Base-by-base conservation (phyloP, 768 basidiomycete genomes). In the Tricholoma terreum region DNA sequence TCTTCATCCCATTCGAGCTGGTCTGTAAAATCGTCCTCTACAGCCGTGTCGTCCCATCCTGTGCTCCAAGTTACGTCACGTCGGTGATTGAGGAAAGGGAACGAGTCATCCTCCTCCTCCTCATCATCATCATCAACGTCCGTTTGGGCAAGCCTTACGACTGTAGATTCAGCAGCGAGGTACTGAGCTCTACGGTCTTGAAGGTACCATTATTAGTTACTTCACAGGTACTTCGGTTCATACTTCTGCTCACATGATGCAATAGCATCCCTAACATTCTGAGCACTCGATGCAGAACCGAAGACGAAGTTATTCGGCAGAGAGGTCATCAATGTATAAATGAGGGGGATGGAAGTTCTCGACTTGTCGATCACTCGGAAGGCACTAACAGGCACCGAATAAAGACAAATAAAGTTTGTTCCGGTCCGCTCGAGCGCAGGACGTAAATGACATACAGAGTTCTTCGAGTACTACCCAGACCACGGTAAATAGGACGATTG, bases 161-260 rank as follows among this genome's bases (percentile, higher is more conserved):
- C 78, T 31, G 79, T 77, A 7, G 84, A 83, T 51, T 81, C 82
- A 19, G 83, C 84, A 38, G 83, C 75, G 10, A 89, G 78, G 64
- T 81, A 86, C 65, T 89, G 87, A 7, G 86, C 75, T 30, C 89
- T 81, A 54, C 83, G 84, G 67, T 90, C 89, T 90, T 15, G n/a
- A 30, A 30, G 27, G 10, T 7, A 3, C 15, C 6, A 40, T 27
- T 14, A 24, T n/a, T 31, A 4, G 27, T 49, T 27, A 27, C 27
- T 6, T n/a, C 9, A 4, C n/a, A n/a, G 19, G 10, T 46, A 12
- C 15, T 27, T 15, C 30, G 46, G 27, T 14, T 15, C 24, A 48
- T 46, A 30, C 24, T 17, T 53, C 42, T 4, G 70, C 80, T 67
- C 61, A 84, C 86, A 87, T 14, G 86, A 86, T 17, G 80, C 77